Evolutionary conservation across 2,329 filamentous ascomycete species (phyloP).

Genomic region (Colletotrichum destructivum): DNA sequence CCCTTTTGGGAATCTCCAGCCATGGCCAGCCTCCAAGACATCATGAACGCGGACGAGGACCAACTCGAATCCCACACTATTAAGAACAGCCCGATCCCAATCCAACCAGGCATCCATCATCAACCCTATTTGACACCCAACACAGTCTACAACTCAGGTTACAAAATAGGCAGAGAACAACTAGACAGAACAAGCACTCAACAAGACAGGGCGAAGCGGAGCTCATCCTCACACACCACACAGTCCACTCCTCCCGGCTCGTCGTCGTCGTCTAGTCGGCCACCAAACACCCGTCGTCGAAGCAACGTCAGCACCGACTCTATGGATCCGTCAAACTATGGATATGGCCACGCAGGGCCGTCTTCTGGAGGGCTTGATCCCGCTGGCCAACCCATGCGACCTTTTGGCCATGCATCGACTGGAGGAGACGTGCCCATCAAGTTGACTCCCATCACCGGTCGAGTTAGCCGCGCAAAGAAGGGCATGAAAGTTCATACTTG

Average conservation of each 20-base stretch:
- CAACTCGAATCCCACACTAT: conserved; percentile 58
- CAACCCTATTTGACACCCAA: conserved; percentile 51
- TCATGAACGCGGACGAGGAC: conserved; percentile 71
- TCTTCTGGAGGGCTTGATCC: conserved; percentile 45
- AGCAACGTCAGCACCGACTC: conserved; percentile 66
- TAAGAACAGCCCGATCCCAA: conserved; percentile 61
- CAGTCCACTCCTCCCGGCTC: conserved; percentile 49
- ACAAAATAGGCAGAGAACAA: conserved; percentile 57
- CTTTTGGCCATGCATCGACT: conserved; percentile 53
- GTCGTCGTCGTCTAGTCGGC: conserved; percentile 43
- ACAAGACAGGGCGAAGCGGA: conserved; percentile 52
- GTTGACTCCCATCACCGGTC: conserved; percentile 70
- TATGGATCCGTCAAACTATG: conserved; percentile 59
- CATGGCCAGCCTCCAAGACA: conserved; percentile 71
- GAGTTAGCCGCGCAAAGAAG: conserved; percentile 72
- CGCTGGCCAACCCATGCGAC: conserved; percentile 56
- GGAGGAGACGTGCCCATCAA: conserved; percentile 61
- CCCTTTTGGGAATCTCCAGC: conserved; percentile 58
- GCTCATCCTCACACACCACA: conserved; percentile 51
- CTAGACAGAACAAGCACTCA: conserved; percentile 50
- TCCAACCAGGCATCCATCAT: conserved; percentile 53
- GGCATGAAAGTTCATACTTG: conserved; percentile 71
- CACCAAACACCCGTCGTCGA: conserved; percentile 51
- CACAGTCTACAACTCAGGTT: conserved; percentile 54
- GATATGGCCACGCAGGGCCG: conserved; percentile 45